These are phyloP conservation scores for Dryas drummondii DNA, from an alignment of 306 rosid genomes.

Conservation along the genomic window DNA sequence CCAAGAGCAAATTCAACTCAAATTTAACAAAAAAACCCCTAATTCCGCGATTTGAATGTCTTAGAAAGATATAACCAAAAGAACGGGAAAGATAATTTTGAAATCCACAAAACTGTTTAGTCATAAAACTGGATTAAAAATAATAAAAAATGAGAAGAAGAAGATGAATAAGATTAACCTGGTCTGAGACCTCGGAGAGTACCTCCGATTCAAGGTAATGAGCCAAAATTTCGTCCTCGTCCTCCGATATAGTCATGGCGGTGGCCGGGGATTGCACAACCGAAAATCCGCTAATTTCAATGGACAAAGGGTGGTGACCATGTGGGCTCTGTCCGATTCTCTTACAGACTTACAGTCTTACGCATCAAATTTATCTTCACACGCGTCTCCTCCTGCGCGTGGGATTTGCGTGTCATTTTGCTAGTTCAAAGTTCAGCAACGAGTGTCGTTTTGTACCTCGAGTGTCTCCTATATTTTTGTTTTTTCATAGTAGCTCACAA, in stretches of 20 bases:
- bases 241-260: slow-evolving; percentile 60
- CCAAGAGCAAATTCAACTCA: not conserved
- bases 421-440: no score
- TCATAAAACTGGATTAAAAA: not conserved
- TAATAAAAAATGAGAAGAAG: not conserved
- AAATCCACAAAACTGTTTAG: not conserved
- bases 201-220: slow-evolving; percentile 81
- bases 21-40: not conserved
- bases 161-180: slow-evolving; percentile 35
- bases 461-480: no score
- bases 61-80: not conserved
- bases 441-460: no score
- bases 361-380: slow-evolving; percentile 2
- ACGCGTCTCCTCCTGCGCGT: not conserved
- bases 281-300: not conserved
- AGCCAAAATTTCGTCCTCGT: slow-evolving; percentile 78
- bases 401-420: not conserved
- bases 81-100: not conserved
- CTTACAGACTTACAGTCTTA: no score
- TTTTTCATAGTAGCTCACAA: no score
- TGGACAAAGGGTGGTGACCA: not conserved
- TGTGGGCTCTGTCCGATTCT: not conserved
- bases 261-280: slow-evolving; percentile 2
- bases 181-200: slow-evolving; percentile 67
- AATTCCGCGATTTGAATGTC: not conserved